These are phyloP conservation scores for Periconia sp. DNA, from an alignment of 2,329 filamentous ascomycete species.

Conservation along the genomic window DNA sequence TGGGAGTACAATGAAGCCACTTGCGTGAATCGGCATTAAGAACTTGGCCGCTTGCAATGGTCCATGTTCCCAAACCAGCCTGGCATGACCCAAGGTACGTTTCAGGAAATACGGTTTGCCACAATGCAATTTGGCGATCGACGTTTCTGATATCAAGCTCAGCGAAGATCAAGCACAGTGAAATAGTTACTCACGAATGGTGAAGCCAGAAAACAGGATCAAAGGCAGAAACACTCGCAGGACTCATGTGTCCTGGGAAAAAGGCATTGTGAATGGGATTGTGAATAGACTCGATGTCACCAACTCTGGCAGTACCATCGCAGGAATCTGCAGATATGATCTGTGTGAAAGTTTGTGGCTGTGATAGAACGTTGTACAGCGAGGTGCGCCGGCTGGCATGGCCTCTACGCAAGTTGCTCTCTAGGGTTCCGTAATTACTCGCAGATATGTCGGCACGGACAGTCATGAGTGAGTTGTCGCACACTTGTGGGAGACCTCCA, in stretches of 20 bases:
- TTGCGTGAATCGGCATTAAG: conserved; percentile 54
- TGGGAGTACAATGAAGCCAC: conserved; percentile 1
- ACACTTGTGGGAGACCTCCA: conserved; percentile 41
- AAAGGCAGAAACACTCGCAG: conserved; percentile 6
- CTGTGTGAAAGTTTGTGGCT: conserved; percentile 11
- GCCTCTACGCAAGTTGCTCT: conserved; percentile 4
- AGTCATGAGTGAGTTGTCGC: conserved; percentile 50
- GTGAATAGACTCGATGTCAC: conserved; percentile 12
- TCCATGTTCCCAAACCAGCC: conserved; percentile 14
- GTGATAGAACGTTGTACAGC: conserved; percentile 17
- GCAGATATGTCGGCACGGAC: conserved; percentile 6
- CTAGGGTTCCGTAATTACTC: conserved; percentile 9
- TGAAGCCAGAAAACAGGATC: conserved; percentile 19
- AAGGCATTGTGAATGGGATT: conserved; percentile 9
- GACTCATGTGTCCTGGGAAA: conserved; percentile 40
- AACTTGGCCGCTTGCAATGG: conserved; percentile 35
- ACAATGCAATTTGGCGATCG: conserved; percentile 63
- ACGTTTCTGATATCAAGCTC: conserved; percentile 12
- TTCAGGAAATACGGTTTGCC: conserved; percentile 70
- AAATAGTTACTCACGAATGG: conserved; percentile 7
- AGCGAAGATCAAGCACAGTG: background rate
- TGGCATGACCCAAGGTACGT: conserved; percentile 59
- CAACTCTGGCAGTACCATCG: conserved; percentile 1
- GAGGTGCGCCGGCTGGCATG: conserved; percentile 6
- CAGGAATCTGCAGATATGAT: conserved; percentile 1